A percentile compares a stretch with the other conserved stretches of the same genome.
Conservation (phyloP, 805 yeast species). For the Candida sithepensis region DNA sequence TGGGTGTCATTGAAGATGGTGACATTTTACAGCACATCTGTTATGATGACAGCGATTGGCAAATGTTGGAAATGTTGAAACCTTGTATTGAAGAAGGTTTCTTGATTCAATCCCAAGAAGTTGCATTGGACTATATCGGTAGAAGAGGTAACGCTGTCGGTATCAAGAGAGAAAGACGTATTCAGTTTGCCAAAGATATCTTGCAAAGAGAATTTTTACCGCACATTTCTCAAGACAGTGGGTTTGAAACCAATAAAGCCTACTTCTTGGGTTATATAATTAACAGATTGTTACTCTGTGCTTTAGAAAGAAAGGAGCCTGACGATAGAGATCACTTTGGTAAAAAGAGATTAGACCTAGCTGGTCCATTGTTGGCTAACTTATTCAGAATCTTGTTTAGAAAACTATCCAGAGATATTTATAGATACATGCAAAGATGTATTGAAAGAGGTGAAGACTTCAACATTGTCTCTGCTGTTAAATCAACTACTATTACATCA, state of each 20-base stretch:
- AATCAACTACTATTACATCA: constrained; percentile 94
- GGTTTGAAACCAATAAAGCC: constrained; percentile 95
- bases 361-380: constrained; percentile 95
- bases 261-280: constrained; percentile 98
- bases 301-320: constrained; percentile 94
- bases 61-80: constrained; percentile 97
- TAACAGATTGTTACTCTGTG: constrained; percentile 89
- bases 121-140: constrained; percentile 96
- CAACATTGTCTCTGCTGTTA: constrained; percentile 93
- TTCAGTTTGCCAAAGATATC: constrained; percentile 95
- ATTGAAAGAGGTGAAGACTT: constrained; percentile 97
- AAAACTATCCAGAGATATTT: constrained; percentile 93
- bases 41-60: constrained; percentile 98
- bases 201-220: constrained; percentile 95
- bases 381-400: constrained; percentile 91
- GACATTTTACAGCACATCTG: constrained; percentile 97
- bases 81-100: constrained; percentile 99
- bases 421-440: constrained; percentile 97
- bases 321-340: constrained; percentile 99
- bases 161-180: constrained; percentile 95
- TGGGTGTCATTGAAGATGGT: constrained; percentile 98
- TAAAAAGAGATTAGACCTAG: constrained; percentile 95
- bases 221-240: constrained; percentile 95
- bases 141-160: constrained; percentile 98
- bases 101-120: constrained; percentile 96